phyloP scores from a whole-genome alignment of 2,329 filamentous ascomycete species.

The Gaeumannomyces sp. region DNA sequence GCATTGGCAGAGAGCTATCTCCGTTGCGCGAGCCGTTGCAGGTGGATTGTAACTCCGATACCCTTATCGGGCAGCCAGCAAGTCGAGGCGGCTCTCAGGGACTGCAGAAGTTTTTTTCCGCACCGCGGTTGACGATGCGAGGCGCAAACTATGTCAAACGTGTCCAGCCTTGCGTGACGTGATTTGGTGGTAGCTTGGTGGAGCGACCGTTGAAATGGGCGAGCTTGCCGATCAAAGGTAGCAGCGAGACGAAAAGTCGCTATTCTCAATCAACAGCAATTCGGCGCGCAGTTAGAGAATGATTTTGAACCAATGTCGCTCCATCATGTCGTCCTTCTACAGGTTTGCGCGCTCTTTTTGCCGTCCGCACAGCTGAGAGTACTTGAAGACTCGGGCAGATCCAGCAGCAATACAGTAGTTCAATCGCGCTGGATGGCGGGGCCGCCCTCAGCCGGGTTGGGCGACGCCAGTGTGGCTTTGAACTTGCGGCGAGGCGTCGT shows the following conservation, averaged over 20 bases:
- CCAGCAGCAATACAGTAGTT: background rate
- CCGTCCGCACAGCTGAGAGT: background rate
- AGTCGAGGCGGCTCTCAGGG: background rate
- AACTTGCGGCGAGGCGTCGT: too few relatives aligned
- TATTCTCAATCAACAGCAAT: background rate
- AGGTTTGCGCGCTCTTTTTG: background rate
- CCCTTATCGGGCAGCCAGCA: background rate
- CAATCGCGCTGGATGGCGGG: background rate
- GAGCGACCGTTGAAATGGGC: background rate
- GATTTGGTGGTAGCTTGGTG: slow-evolving; percentile 1
- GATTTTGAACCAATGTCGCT: background rate
- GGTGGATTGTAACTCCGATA: background rate
- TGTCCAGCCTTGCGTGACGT: background rate
- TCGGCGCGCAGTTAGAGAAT: background rate
- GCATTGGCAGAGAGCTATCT: background rate
- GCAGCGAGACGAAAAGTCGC: background rate
- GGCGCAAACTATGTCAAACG: background rate
- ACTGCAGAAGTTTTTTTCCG: background rate
- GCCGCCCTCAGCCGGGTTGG: background rate
- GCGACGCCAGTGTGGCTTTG: background rate
- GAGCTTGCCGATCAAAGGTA: background rate
- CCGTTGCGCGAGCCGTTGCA: background rate
- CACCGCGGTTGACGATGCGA: background rate
- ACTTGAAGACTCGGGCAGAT: background rate
- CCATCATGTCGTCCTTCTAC: background rate